phyloP scores from a whole-genome alignment of 2,329 filamentous ascomycete genomes.

The Penicillium sp. region DNA sequence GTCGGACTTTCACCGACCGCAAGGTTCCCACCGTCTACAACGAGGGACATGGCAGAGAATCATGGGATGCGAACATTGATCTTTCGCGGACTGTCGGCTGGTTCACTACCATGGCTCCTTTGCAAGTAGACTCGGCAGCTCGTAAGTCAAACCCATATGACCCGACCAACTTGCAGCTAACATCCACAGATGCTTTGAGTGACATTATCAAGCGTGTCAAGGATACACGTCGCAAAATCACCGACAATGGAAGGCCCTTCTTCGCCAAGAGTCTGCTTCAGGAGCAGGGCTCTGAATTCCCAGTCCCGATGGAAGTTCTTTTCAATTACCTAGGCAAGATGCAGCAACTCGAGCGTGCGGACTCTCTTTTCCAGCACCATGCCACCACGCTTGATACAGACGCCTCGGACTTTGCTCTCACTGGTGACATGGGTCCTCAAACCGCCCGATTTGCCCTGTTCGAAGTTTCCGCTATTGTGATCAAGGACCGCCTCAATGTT shows the following conservation, averaged over 20 bases:
- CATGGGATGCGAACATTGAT: slow-evolving; percentile 47
- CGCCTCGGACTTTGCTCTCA: slow-evolving; percentile 32
- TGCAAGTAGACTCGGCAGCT: slow-evolving; percentile 34
- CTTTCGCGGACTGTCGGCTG: slow-evolving; percentile 52
- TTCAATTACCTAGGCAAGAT: slow-evolving; percentile 44
- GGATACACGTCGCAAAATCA: slow-evolving; percentile 38
- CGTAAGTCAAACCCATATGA: slow-evolving; percentile 18
- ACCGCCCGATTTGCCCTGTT: slow-evolving; percentile 52
- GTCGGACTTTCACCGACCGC: slow-evolving; percentile 45
- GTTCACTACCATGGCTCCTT: slow-evolving; percentile 52
- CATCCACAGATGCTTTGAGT: slow-evolving; percentile 21
- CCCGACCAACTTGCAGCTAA: slow-evolving; percentile 10
- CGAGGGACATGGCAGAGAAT: slow-evolving; percentile 53
- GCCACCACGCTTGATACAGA: slow-evolving; percentile 35
- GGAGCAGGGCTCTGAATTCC: slow-evolving; percentile 32
- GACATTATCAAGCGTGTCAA: slow-evolving; percentile 41
- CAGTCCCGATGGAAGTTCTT: slow-evolving; percentile 43
- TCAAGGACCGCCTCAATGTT: slow-evolving; percentile 49
- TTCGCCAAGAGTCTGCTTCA: slow-evolving; percentile 38
- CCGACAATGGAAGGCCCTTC: slow-evolving; percentile 35
- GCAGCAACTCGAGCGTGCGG: slow-evolving; percentile 48
- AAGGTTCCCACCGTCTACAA: slow-evolving; percentile 49
- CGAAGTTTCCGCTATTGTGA: slow-evolving; percentile 53
- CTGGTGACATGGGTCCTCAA: slow-evolving; percentile 47
- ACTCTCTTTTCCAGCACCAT: slow-evolving; percentile 45